phyloP scores from a whole-genome alignment of 805 yeast genomes.

The Saturnispora quitensis region DNA sequence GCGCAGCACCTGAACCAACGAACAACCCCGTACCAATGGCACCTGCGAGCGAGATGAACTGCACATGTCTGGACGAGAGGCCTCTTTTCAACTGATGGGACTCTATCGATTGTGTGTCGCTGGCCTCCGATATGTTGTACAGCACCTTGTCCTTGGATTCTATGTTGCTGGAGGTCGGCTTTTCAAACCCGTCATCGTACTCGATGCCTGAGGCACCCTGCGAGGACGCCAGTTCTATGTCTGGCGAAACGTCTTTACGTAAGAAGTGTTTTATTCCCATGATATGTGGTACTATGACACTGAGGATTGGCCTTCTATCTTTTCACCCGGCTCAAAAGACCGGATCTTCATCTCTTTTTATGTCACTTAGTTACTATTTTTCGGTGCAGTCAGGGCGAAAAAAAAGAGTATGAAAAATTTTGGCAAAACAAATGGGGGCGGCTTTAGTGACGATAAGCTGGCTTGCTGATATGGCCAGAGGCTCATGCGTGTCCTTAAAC shows the following conservation, averaged over 20 bases:
- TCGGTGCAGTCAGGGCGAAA: background rate
- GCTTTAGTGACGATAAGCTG: background rate
- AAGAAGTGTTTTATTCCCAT: conserved; percentile 1
- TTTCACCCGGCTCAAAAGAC: background rate
- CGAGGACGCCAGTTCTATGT: background rate
- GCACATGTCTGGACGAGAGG: conserved; percentile 41
- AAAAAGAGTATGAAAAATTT: background rate
- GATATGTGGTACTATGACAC: background rate
- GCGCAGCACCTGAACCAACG: conserved; percentile 39
- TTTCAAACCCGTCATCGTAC: background rate
- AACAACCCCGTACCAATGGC: conserved; percentile 60
- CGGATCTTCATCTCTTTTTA: background rate
- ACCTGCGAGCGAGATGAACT: conserved; percentile 66
- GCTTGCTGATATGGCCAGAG: too few species aligned
- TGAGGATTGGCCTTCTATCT: background rate
- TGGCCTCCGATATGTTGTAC: background rate
- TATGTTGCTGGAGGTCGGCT: background rate
- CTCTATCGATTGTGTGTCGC: background rate
- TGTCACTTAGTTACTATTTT: background rate
- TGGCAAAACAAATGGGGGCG: background rate
- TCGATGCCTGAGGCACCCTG: background rate
- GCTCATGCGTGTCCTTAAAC: too few species aligned
- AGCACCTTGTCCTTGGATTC: background rate
- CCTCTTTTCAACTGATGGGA: conserved; percentile 24
- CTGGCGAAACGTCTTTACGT: background rate